Evolutionary conservation across 108 stramenopile genomes (phyloP), one percentile per base, ranked within the genome.

Genomic region (Discostella stelligeroides): DNA sequence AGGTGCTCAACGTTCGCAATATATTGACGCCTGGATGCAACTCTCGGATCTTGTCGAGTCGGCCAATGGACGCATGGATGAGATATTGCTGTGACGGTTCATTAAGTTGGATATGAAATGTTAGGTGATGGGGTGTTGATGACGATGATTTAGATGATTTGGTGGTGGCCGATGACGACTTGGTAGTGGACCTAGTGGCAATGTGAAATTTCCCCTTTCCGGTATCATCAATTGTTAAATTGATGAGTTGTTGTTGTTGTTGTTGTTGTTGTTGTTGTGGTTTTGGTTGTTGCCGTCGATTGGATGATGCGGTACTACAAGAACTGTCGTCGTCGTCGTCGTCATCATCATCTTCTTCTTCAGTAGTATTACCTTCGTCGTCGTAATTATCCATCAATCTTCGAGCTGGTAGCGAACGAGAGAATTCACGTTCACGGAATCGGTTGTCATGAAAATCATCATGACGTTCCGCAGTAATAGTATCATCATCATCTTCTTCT

Each of bases 21-120:
- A 76, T 76, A 30, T 76, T 76, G 0, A 61, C 68, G 8, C 61
- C 47, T 23, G 75, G 67, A 58, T 74, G 73, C 14, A 68, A 47
- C 38, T 76, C 75, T 1, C 75, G 75, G 27, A 76, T 63, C 55
- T 76, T 63, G 27, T 66, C 38, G 17, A 76, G 67, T 17, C 34
- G 14, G 7, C 75, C 75, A 53, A 76, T 56, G 40, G 66, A 68
- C 0, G 75, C 63, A 34, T 67, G 75, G 42, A 76, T 76, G 15
- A 76, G 51, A 47, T 61, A 76, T 46, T 49, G 40, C 28, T 40
- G 51, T 0, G 66, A 45, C 1, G 60, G 40, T 76, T 76, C 67
- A 24, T 76, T 61, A 20, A 76, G 60, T 76, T 76, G 64, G 20
- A 74, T 55, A 0, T 51, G 24, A 47, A 74, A 74, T 21, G 53